Base-by-base conservation (phyloP, 164 flowering plant species). In the Santalum album region DNA sequence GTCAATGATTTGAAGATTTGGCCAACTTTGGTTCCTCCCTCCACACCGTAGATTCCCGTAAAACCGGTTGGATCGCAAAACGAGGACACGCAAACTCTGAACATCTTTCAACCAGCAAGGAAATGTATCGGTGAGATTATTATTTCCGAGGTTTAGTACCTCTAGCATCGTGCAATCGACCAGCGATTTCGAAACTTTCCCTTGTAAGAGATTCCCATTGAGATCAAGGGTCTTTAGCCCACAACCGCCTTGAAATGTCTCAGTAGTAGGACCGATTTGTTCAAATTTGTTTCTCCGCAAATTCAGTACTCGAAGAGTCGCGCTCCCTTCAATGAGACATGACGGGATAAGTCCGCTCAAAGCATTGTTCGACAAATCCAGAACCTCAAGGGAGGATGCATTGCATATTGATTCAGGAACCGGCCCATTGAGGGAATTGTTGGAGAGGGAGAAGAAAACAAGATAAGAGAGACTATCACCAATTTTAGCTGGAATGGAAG, bases 401-500 rank as follows among this genome's bases (percentile, higher is more conserved):
- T 39, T 51, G 59, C 68, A 59, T 2, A 65, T 32, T 49, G 69
- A 57, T 44, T 1, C 3, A n/a, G 66, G 66, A 27, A 65, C 59
- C 21, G 15, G 45, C 22, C 64, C 69, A 12, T 1, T 19, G 25
- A 63, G 18, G 10, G 6, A n/a, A 18, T 63, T 63, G 20, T 17
- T 38, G 15, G 57, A 22, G 18, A 54, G 57, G 39, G 57, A 54
- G 29, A 54, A 38, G 57, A 54, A 54, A 12, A 54, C 12, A 10
- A 15, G 2, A 2, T 12, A 25, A 11, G 20, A 16, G 19, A 42
- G 69, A 70, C 36, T 25, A 66, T 40, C 44, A 65, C 87, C 29
- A 71, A 60, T 24, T 83, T 87, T 17, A 56, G 51, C 7, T 83
- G 82, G 51, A 65, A 79, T 87, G 2, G 67, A 47, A 25, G 65